Conservation (phyloP, 2,329 filamentous ascomycete species). For the Graphiopsis chlorocephala region DNA sequence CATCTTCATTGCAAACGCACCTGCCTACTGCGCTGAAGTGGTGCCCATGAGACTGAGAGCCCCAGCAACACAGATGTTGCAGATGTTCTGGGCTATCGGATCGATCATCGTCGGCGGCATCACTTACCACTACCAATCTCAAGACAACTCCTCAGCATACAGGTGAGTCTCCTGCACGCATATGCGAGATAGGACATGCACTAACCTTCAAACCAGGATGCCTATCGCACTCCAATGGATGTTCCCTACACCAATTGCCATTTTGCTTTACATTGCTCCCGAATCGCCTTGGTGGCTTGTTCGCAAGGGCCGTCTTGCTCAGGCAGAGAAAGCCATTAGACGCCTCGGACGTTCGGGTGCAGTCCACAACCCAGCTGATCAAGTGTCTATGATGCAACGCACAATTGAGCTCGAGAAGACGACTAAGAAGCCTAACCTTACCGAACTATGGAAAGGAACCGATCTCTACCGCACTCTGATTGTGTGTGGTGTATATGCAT, state of each 20-base stretch:
- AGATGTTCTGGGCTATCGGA: slow-evolving; percentile 66
- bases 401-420: slow-evolving; percentile 54
- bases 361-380: slow-evolving; percentile 40
- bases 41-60: slow-evolving; percentile 58
- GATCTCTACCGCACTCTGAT: slow-evolving; percentile 56
- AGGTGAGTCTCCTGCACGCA: slow-evolving; percentile 35
- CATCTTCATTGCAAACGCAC: slow-evolving; percentile 64
- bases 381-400: slow-evolving; percentile 60
- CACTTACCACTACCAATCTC: slow-evolving; percentile 53
- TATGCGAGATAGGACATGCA: background rate
- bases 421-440: slow-evolving; percentile 46
- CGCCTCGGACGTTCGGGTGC: slow-evolving; percentile 49
- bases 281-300: slow-evolving; percentile 57
- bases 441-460: slow-evolving; percentile 56
- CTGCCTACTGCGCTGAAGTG: slow-evolving; percentile 62
- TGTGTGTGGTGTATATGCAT: slow-evolving; percentile 56
- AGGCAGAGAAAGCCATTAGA: slow-evolving; percentile 46
- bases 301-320: slow-evolving; percentile 47
- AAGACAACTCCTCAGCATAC: slow-evolving; percentile 37
- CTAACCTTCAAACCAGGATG: slow-evolving; percentile 41
- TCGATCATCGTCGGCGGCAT: slow-evolving; percentile 59
- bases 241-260: slow-evolving; percentile 56
- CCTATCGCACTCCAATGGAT: slow-evolving; percentile 60
- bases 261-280: slow-evolving; percentile 51
- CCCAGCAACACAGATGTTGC: slow-evolving; percentile 60